Evolutionary conservation across 495 filamentous ascomycete genomes (phyloP).

Genomic region (Neurospora terricola): DNA sequence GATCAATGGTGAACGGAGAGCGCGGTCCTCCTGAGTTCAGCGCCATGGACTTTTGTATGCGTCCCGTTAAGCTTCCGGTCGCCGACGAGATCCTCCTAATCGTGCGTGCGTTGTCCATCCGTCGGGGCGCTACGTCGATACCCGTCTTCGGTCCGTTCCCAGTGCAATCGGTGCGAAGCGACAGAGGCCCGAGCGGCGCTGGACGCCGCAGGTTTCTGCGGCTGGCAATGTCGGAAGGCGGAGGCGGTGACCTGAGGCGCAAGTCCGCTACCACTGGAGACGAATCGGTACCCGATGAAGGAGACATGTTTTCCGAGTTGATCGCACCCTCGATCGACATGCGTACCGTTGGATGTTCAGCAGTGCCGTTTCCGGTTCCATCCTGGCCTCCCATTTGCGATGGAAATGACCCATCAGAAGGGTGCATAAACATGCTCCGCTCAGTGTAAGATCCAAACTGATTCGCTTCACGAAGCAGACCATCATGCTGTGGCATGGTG

Average conservation of each 20-base stretch:
- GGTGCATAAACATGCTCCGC: conserved; percentile 13
- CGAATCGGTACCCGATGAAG: conserved; percentile 19
- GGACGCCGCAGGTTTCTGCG: conserved; percentile 37
- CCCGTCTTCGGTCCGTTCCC: conserved; percentile 29
- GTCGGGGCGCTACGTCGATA: conserved; percentile 23
- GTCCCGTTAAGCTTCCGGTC: conserved; percentile 22
- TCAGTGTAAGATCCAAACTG: conserved; percentile 11
- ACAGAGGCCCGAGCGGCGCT: conserved; percentile 26
- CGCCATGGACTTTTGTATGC: conserved; percentile 31
- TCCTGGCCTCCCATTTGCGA: conserved; percentile 13
- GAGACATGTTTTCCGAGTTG: conserved; percentile 17
- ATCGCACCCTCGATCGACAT: conserved; percentile 9
- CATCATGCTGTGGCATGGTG: conserved; percentile 1
- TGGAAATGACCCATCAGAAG: conserved; percentile 12
- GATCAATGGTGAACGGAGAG: conserved; percentile 34
- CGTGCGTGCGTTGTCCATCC: conserved; percentile 29
- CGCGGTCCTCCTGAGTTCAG: conserved; percentile 24
- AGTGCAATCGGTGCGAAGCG: conserved; percentile 24
- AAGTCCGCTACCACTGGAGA: conserved; percentile 10
- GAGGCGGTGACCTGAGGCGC: conserved; percentile 37
- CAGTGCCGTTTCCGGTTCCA: neutral
- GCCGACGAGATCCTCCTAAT: conserved; percentile 39
- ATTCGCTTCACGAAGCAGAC: conserved; percentile 4
- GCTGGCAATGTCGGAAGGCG: conserved; percentile 36
- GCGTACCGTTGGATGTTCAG: conserved; percentile 6